Percentiles rank a stretch among this genome's conserved stretches.
phyloP scores from a whole-genome alignment of 2,329 filamentous ascomycete species.

The Stagonosporopsis chrysanthemi region DNA sequence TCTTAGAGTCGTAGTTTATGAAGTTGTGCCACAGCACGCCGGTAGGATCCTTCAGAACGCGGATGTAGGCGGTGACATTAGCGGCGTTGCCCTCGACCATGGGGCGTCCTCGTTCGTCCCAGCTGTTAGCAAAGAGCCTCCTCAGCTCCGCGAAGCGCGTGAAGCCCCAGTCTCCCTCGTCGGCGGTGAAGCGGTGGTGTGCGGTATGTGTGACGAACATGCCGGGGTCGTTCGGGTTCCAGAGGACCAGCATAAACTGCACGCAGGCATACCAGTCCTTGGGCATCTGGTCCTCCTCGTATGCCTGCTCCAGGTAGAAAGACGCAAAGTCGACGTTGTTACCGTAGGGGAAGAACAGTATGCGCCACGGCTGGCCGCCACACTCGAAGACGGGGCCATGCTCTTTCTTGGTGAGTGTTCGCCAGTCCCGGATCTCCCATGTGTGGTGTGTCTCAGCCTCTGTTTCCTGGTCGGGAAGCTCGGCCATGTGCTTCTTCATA shows the following conservation, averaged over 20 bases:
- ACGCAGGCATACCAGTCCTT: constrained; percentile 97
- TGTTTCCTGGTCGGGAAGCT: constrained; percentile 80
- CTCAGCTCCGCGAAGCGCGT: constrained; percentile 93
- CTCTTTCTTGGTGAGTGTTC: constrained; percentile 75
- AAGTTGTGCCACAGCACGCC: constrained; percentile 93
- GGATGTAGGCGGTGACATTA: constrained; percentile 83
- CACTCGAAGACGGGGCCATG: constrained; percentile 89
- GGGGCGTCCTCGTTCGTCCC: constrained; percentile 73
- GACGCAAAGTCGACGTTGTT: constrained; percentile 95
- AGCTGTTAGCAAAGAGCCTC: constrained; percentile 80
- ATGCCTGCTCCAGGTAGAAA: constrained; percentile 96
- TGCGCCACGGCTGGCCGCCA: constrained; percentile 89
- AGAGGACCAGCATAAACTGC: constrained; percentile 92
- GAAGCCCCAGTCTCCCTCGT: constrained; percentile 98
- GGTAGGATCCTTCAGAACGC: constrained; percentile 85
- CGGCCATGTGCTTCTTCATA: constrained; percentile 78
- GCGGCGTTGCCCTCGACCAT: constrained; percentile 79
- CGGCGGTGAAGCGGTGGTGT: constrained; percentile 94
- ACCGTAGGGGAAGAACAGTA: constrained; percentile 93
- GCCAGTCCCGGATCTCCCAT: constrained; percentile 90
- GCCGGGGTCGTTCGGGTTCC: constrained; percentile 91
- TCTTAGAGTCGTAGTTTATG: constrained; percentile 97
- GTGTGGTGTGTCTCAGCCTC: constrained; percentile 78
- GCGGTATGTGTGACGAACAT: constrained; percentile 78
- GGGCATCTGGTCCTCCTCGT: constrained; percentile 74